A percentile compares a stretch with the other conserved stretches of the same genome.
These are phyloP conservation scores for Saccharomycopsis malanga DNA, from an alignment of 805 yeast species.

Conservation along the genomic window DNA sequence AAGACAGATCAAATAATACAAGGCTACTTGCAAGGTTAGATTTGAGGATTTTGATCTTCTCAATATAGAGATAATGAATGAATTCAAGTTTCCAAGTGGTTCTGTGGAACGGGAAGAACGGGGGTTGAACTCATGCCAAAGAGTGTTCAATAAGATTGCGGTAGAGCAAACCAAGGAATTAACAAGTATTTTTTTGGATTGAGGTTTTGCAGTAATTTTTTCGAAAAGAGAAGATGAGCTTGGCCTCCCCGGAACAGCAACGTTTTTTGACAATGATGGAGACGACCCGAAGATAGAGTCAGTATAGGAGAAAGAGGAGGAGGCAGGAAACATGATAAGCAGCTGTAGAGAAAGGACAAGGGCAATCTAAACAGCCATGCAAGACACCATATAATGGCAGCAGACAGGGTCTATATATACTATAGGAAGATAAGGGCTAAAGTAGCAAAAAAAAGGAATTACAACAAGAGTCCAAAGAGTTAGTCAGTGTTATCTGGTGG, in stretches of 20 bases:
- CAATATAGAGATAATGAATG: slow-evolving; percentile 37
- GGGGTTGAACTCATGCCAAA: slow-evolving; percentile 6
- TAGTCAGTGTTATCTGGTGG: not conserved
- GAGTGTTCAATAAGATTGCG: not conserved
- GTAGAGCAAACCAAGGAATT: slow-evolving; percentile 3
- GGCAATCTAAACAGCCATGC: not conserved
- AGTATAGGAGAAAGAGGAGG: not conserved
- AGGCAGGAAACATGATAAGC: not conserved
- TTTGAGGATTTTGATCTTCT: slow-evolving; percentile 51
- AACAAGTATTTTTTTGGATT: not conserved
- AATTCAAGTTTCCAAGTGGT: not conserved
- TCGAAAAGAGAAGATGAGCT: not conserved
- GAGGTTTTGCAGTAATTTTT: not conserved
- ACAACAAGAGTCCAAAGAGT: not conserved
- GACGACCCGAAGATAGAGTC: not conserved
- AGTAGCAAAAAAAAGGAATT: not conserved
- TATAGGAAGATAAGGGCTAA: not conserved
- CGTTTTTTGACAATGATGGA: no score
- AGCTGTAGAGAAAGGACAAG: not conserved
- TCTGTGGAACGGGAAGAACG: not conserved
- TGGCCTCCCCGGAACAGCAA: no score
- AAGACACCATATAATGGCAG: not conserved
- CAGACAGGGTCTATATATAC: not conserved
- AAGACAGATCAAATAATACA: slow-evolving; percentile 44
- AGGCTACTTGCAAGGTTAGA: slow-evolving; percentile 56